Base-by-base conservation (phyloP, 768 basidiomycete genomes). In the Hysterangium stoloniferum region DNA sequence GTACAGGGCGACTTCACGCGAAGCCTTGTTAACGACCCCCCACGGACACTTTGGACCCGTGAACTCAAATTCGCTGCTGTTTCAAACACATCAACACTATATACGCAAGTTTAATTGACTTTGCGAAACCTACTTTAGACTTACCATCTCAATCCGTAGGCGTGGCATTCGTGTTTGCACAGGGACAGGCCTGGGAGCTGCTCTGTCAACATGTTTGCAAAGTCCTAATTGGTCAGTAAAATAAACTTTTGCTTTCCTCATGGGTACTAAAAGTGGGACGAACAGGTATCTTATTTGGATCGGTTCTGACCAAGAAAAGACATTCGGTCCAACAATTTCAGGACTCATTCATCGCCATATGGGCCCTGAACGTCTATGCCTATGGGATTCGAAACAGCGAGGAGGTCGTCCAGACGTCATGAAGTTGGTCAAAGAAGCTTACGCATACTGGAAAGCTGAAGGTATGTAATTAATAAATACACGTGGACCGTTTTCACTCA, bases 1-100 rank as follows among this genome's bases (percentile, higher is more conserved):
- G 84, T 87, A 45, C 84, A 86, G 69, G 81, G 84, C 40, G 86
- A 89, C 64, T 89, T 89, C 65, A 89, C 86, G 31, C 74, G 72
- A 48, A 72, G 79, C 48, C 77, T 88, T 19, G 82, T 88, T 56
- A 70, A 74, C 52, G 70, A 84, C 59, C 83, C 83, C 35, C 85
- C 85, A 20, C 78, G 71, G 58, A 75, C 72, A 25, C 65, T 88
- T 34, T 89, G 86, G 86, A 88, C 86, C 11, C 80, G 86, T 44
- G 76, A 88, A 65, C 68, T 88, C 27, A 89, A 89, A 83, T 77
- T 86, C 59, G 84, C 86, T 7, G 85, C 83, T 56, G 82, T 87
- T 31, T 86, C 84, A 25, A 86, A 89, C 63, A 85, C 86, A 1
- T 87, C 85, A 4, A 78, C 74, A 3, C 67, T 89, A n/a, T 89